A percentile compares a stretch with the other conserved stretches of the same genome.
These are phyloP conservation scores for Naganishia sp. DNA, from an alignment of 1,284 basidiomycete species.

Conservation along the genomic window DNA sequence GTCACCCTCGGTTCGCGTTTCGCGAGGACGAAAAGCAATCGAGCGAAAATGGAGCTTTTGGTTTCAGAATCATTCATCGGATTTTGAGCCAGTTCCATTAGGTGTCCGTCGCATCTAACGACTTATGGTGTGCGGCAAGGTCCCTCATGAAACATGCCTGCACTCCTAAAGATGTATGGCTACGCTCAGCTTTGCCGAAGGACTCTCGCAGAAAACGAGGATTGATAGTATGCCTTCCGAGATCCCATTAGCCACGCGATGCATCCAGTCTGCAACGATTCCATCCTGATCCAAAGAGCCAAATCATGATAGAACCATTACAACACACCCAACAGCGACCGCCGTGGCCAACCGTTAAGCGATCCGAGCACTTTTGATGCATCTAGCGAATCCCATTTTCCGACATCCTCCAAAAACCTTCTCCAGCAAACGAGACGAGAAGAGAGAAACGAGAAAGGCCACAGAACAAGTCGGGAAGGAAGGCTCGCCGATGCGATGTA, in stretches of 20 bases:
- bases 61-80: not conserved
- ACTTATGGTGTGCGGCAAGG: not conserved
- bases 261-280: slow-evolving; percentile 13
- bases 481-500: not conserved
- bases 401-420: not conserved
- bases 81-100: not conserved
- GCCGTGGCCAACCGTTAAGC: slow-evolving; percentile 1
- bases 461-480: not conserved
- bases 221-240: no score
- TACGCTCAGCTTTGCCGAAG: no score
- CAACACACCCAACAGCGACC: slow-evolving; percentile 23
- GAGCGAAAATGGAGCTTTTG: no score
- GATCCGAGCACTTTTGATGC: slow-evolving; percentile 13
- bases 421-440: slow-evolving; percentile 12
- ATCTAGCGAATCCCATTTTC: slow-evolving; percentile 5
- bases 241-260: not conserved
- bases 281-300: slow-evolving; percentile 26
- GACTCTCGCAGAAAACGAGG: no score
- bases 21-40: slow-evolving; percentile 2
- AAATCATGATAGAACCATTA: slow-evolving; percentile 30
- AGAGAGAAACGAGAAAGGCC: slow-evolving; percentile 6
- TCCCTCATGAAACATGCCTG: no score
- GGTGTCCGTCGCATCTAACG: not conserved
- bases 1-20: not conserved
- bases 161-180: no score